phyloP scores from a whole-genome alignment of 305 asterid species.

The Euphrasia arctica region DNA sequence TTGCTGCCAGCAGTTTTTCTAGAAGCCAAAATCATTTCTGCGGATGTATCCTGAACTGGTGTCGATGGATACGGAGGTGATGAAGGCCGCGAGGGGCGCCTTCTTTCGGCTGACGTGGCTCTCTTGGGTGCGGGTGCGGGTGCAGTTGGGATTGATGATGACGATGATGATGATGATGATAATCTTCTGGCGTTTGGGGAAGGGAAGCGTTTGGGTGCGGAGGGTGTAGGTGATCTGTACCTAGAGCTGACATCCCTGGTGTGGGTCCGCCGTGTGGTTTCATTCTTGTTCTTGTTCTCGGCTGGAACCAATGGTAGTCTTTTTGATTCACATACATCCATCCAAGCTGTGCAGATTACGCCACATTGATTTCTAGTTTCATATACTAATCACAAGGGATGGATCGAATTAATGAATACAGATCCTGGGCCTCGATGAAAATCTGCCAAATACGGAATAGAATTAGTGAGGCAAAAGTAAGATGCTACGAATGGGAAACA shows the following conservation, averaged over 20 bases:
- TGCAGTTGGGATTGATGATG: slow-evolving; percentile 26
- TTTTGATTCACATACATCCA: slow-evolving; percentile 66
- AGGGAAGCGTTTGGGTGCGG: slow-evolving; percentile 53
- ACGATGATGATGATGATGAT: slow-evolving; percentile 22
- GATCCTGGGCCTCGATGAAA: too few species aligned
- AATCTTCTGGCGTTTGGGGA: slow-evolving; percentile 47
- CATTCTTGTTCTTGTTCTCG: slow-evolving; percentile 46
- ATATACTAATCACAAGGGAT: slow-evolving; percentile 20
- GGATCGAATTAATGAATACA: too few species aligned
- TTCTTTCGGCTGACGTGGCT: slow-evolving; percentile 72
- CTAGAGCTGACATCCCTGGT: slow-evolving; percentile 77
- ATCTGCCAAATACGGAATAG: slow-evolving; percentile 44
- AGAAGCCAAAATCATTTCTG: slow-evolving; percentile 44
- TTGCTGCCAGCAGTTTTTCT: slow-evolving; percentile 50
- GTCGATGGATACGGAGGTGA: slow-evolving; percentile 61
- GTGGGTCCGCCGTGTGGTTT: slow-evolving; percentile 39
- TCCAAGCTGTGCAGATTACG: slow-evolving; percentile 48
- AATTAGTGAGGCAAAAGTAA: slow-evolving; percentile 37
- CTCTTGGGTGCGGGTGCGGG: slow-evolving; percentile 46
- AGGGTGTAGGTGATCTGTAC: slow-evolving; percentile 66
- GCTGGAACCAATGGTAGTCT: slow-evolving; percentile 46
- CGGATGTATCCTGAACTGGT: slow-evolving; percentile 62
- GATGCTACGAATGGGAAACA: slow-evolving; percentile 43
- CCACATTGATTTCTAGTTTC: slow-evolving; percentile 58
- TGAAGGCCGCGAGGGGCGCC: slow-evolving; percentile 48